Evolutionary conservation across 345 rosid genomes (phyloP).

Genomic region (Litchi chinensis): DNA sequence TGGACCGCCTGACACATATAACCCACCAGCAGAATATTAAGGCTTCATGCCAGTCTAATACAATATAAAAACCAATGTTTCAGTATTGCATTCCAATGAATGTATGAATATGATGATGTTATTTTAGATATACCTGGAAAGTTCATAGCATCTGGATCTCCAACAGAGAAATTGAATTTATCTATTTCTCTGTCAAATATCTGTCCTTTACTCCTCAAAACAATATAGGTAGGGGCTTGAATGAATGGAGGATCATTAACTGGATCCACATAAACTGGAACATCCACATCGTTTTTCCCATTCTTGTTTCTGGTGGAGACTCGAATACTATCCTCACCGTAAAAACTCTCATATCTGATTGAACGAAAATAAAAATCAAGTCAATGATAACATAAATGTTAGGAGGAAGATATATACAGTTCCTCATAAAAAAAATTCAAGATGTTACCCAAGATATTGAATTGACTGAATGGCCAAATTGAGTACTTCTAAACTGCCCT

Average conservation of each 20-base stretch:
- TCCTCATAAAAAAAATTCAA: not conserved
- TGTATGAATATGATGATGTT: not conserved
- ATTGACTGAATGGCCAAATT: constrained; percentile 72
- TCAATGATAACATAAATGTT: not conserved
- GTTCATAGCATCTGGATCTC: constrained; percentile 76
- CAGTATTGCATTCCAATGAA: not conserved
- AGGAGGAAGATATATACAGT: not conserved
- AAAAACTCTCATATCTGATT: constrained; percentile 73
- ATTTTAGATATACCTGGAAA: constrained; percentile 60
- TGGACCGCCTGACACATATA: constrained; percentile 52
- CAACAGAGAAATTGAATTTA: constrained; percentile 66
- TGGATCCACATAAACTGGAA: constrained; percentile 63
- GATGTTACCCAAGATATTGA: constrained; percentile 78
- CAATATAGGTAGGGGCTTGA: constrained; percentile 53
- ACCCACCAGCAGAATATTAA: constrained; percentile 2
- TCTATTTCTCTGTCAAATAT: constrained; percentile 55
- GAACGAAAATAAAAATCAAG: not conserved
- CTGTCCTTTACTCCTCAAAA: constrained; percentile 42
- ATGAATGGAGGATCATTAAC: constrained; percentile 84
- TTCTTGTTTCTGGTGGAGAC: constrained; percentile 71
- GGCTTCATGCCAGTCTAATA: not conserved
- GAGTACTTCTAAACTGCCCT: constrained; percentile 66
- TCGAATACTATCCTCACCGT: constrained; percentile 67
- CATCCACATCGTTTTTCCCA: constrained; percentile 63
- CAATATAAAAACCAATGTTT: not conserved